These are phyloP conservation scores for Vinca major DNA, from an alignment of 305 asterid genomes.

Conservation along the genomic window DNA sequence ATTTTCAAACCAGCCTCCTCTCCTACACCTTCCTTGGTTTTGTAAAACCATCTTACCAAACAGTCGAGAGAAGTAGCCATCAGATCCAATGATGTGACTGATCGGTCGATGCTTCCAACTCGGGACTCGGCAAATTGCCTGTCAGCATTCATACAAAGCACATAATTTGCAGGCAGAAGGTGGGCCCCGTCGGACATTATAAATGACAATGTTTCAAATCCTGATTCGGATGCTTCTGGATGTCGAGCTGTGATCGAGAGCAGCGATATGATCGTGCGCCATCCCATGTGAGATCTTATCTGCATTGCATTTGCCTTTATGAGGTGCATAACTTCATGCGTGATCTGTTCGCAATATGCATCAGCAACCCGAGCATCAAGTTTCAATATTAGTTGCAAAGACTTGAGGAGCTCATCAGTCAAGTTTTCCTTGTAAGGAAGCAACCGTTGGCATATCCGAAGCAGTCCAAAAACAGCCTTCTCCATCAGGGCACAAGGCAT, in stretches of 20 bases:
- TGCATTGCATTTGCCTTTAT: slow-evolving; percentile 86
- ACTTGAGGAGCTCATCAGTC: slow-evolving; percentile 82
- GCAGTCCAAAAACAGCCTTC: slow-evolving; percentile 89
- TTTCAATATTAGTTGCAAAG: slow-evolving; percentile 77
- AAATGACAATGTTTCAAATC: slow-evolving; percentile 70
- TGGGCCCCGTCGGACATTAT: slow-evolving; percentile 86
- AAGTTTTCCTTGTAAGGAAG: slow-evolving; percentile 94
- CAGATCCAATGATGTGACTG: slow-evolving; percentile 65
- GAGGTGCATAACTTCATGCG: slow-evolving; percentile 82
- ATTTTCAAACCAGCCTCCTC: slow-evolving; percentile 60
- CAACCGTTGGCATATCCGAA: slow-evolving; percentile 79
- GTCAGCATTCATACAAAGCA: slow-evolving; percentile 78
- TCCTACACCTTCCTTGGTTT: slow-evolving; percentile 58
- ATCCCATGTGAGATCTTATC: slow-evolving; percentile 83
- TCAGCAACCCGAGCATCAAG: slow-evolving; percentile 98
- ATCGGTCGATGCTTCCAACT: slow-evolving; percentile 61
- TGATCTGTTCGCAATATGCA: slow-evolving; percentile 87
- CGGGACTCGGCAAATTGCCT: slow-evolving; percentile 90
- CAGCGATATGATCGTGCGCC: slow-evolving; percentile 81
- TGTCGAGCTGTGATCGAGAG: slow-evolving; percentile 90
- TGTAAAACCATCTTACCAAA: slow-evolving; percentile 60
- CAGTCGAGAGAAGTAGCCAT: slow-evolving; percentile 83
- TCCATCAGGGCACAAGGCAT: slow-evolving; percentile 89
- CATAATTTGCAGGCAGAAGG: slow-evolving; percentile 70
- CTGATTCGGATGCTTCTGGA: slow-evolving; percentile 95